These are phyloP conservation scores for Rhynchosporium agropyri DNA, from an alignment of 2,329 filamentous ascomycete genomes.

Conservation along the genomic window DNA sequence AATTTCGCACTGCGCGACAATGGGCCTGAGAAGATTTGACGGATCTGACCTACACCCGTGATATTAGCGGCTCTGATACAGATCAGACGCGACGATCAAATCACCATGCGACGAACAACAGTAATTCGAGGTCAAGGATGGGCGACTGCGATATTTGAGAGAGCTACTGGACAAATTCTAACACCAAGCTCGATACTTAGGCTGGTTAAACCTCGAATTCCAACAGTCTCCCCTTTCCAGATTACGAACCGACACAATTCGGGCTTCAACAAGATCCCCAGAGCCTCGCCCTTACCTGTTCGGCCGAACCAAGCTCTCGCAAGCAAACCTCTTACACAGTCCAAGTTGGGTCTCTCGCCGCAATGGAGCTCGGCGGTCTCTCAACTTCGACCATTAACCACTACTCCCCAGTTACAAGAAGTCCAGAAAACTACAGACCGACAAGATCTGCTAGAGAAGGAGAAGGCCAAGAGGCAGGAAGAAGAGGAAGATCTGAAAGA, in stretches of 20 bases:
- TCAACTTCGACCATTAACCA: constrained; percentile 39
- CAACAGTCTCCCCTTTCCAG: constrained; percentile 12
- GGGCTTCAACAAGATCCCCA: constrained; percentile 25
- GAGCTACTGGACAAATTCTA: constrained; percentile 35
- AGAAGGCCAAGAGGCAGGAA: constrained; percentile 46
- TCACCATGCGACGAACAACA: constrained; percentile 38
- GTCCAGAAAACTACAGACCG: constrained; percentile 34
- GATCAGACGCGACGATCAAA: constrained; percentile 17
- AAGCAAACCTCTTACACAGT: constrained; percentile 24
- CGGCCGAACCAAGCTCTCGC: constrained; percentile 24
- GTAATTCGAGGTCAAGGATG: constrained; percentile 32
- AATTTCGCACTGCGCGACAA: constrained; percentile 31
- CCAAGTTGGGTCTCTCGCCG: constrained; percentile 29
- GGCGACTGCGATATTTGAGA: constrained; percentile 31
- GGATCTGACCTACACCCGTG: constrained; percentile 34
- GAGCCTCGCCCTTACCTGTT: constrained; percentile 20
- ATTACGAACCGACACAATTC: constrained; percentile 28
- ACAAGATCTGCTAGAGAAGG: constrained; percentile 43
- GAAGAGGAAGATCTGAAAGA: constrained; percentile 47
- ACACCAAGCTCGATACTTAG: constrained; percentile 22
- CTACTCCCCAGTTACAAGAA: constrained; percentile 32
- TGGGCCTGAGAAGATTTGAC: constrained; percentile 33
- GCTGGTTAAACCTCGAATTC: constrained; percentile 21
- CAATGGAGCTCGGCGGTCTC: constrained; percentile 39
- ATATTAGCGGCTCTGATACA: constrained; percentile 35